Evolutionary conservation across 257 asterid genomes (phyloP), one percentile per base, ranked within the genome.

Genomic region (Salvia splendens): DNA sequence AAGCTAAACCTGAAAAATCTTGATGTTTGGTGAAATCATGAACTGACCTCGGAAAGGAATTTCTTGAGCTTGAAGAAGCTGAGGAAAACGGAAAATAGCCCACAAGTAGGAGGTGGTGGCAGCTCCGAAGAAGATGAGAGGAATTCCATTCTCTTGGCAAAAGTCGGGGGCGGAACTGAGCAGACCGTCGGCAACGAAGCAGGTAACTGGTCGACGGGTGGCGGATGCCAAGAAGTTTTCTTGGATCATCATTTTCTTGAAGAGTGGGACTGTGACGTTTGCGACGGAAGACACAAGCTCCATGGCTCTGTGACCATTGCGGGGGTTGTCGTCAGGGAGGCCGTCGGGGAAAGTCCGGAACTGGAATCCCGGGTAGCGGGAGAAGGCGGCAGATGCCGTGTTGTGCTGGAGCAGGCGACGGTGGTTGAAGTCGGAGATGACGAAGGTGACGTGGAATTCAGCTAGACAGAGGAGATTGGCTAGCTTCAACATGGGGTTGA

Each of bases 401-500:
- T 83, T 61, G 65, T 77, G 79, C 61, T 64, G 75, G 61, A 65
- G 73, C 64, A 83, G 88, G 5, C 94, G 89, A 69, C 38, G 43
- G 67, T 84, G 80, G 74, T 65, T 77, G 83, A 78, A 45, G 2
- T 77, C 79, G 61, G 92, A 75, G 57, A 81, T 70, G 15, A 89
- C 67, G 42, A 87, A 51, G 56, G 95, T 86, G 76, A 87, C 77
- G 67, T 87, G 77, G 71, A 85, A 14, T 9, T 76, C 73, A 6
- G 84, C 71, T 11, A 83, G 58, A 54, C 80, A 78, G 56, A 89
- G 83, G 32, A 89, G 83, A 64, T 86, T 84, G 8, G 92, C 89
- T 1, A 86, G 83, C 63, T 89, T 86, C 17, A 89, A 72, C 88
- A 80, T 86, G 61, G 86, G 80, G 76, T 86, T 86, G 1, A 82